These are phyloP conservation scores for Boletus mariae DNA, from an alignment of 1,284 basidiomycete genomes.

Conservation along the genomic window DNA sequence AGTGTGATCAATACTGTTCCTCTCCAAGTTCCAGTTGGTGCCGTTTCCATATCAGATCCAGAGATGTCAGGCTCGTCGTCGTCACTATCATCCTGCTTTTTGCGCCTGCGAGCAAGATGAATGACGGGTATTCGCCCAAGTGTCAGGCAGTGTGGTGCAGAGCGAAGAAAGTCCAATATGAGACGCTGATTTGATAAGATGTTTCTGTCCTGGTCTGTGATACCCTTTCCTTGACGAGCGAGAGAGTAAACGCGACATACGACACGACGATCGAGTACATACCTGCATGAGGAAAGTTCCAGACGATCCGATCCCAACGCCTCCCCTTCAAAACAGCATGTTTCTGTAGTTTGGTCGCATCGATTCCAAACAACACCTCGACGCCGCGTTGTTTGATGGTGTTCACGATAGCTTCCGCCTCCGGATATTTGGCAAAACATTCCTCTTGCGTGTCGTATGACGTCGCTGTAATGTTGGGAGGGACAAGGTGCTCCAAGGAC, in stretches of 20 bases:
- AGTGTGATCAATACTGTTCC: slow-evolving; percentile 85
- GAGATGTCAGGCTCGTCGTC: slow-evolving; percentile 32
- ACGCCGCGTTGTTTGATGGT: slow-evolving; percentile 59
- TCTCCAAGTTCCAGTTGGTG: slow-evolving; percentile 26
- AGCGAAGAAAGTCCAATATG: slow-evolving; percentile 82
- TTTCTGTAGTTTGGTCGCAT: slow-evolving; percentile 77
- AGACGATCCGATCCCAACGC: slow-evolving; percentile 80
- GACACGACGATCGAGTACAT: slow-evolving; percentile 3
- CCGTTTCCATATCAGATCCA: slow-evolving; percentile 26
- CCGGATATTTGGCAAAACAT: slow-evolving; percentile 84
- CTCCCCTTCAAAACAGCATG: slow-evolving; percentile 50
- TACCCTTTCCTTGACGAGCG: slow-evolving; percentile 71
- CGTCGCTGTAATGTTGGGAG: slow-evolving; percentile 78
- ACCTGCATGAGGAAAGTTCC: slow-evolving; percentile 98
- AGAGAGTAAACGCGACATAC: slow-evolving; percentile 3
- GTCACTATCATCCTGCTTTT: slow-evolving; percentile 43
- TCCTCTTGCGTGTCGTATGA: slow-evolving; percentile 80
- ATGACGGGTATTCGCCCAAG: slow-evolving; percentile 53
- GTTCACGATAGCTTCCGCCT: slow-evolving; percentile 61
- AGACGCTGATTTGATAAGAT: slow-evolving; percentile 88
- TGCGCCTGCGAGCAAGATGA: slow-evolving; percentile 42
- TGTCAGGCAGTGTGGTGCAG: slow-evolving; percentile 63
- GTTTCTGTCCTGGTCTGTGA: slow-evolving; percentile 93
- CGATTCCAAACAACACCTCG: slow-evolving; percentile 78
- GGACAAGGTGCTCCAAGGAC: slow-evolving; percentile 52